Evolutionary conservation across 2,329 filamentous ascomycete genomes (phyloP), one percentile per base, ranked within the genome.

Genomic region (Coleophoma cylindrospora): DNA sequence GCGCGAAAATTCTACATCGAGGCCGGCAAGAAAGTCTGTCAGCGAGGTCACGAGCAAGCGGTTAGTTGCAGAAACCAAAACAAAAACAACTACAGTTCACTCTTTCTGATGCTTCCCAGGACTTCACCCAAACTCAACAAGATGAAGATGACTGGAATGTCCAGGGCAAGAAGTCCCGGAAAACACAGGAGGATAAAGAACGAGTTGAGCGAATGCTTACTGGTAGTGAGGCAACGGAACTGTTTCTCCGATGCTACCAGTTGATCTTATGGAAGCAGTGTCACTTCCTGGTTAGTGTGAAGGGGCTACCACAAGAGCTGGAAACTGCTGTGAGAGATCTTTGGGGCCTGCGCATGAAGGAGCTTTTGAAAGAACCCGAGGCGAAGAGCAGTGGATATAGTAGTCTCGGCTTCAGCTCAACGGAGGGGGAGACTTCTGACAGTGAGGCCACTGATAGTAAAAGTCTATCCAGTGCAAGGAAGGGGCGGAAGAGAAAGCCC

Each of bases 241-340:
- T 96, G 21, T 96, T 89, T 65, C 74, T 97, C 34, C 87, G 95
- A 64, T 86, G 83, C 55, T 80, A 95, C 52, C 92, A 97, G 68
- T 74, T 96, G 33, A 78, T 97, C 44, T 72, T 99, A 27, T 83
- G 91, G 65, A 89, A 87, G 63, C 92, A 97, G 71, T 71, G 89
- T 14, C 70, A 80, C 62, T 91, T 86, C 75, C 73, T 97, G 32
- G 73, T 95, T 13, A 71, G 79, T 19, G 72, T 76, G 6, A 83
- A 84, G 64, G 78, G 79, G 0, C 76, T 94, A 44, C 84, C 86
- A 1, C 67, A 74, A 4, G 86, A 95, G 59, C 74, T 96, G 12
- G 90, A 95, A 73, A 84, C 73, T 8, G 75, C 95, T 10, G 83
- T 95, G 5, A 81, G 84, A 51, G 91, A 96, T 64, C 77, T 99